phyloP scores from a whole-genome alignment of 2,329 filamentous ascomycete species.

The Fusarium sororula region DNA sequence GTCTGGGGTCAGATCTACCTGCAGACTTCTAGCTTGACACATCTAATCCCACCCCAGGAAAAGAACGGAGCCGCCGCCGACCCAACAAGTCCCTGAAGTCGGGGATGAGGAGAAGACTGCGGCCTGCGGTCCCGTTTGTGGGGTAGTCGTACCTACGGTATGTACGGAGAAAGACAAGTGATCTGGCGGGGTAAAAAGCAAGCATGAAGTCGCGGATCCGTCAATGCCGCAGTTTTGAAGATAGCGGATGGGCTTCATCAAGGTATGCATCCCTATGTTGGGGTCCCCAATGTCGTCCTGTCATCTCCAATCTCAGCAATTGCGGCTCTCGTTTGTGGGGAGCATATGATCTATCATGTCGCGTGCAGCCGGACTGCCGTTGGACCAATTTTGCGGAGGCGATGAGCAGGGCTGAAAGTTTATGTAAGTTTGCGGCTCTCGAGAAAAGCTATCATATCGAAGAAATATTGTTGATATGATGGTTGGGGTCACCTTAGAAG shows the following conservation, averaged over 20 bases:
- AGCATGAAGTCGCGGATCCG: constrained; percentile 32
- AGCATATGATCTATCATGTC: constrained; percentile 22
- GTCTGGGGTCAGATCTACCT: constrained; percentile 34
- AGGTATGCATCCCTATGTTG: constrained; percentile 6
- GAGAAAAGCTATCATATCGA: background rate
- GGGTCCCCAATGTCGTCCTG: background rate
- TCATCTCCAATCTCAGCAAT: constrained; percentile 31
- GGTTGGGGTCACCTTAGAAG: background rate
- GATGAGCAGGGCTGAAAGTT: constrained; percentile 6
- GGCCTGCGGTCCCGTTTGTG: constrained; percentile 35
- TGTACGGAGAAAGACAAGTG: constrained; percentile 14
- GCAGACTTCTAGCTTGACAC: constrained; percentile 8
- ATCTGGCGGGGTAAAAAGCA: constrained; percentile 34
- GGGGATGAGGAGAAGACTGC: constrained; percentile 33
- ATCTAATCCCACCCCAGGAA: constrained; percentile 19
- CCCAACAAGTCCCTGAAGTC: constrained; percentile 24
- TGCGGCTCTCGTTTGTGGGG: constrained; percentile 34
- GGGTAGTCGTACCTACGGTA: constrained; percentile 25
- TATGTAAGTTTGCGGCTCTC: constrained; percentile 5
- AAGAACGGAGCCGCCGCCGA: constrained; percentile 24
- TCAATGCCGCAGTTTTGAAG: constrained; percentile 10
- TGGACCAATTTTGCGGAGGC: background rate
- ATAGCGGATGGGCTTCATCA: background rate
- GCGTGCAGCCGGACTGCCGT: constrained; percentile 8
- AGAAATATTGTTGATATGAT: background rate